Evolutionary conservation across 208 protist species (phyloP), one percentile per base, ranked within the genome.

Genomic region (Trypanosoma scelopori): DNA sequence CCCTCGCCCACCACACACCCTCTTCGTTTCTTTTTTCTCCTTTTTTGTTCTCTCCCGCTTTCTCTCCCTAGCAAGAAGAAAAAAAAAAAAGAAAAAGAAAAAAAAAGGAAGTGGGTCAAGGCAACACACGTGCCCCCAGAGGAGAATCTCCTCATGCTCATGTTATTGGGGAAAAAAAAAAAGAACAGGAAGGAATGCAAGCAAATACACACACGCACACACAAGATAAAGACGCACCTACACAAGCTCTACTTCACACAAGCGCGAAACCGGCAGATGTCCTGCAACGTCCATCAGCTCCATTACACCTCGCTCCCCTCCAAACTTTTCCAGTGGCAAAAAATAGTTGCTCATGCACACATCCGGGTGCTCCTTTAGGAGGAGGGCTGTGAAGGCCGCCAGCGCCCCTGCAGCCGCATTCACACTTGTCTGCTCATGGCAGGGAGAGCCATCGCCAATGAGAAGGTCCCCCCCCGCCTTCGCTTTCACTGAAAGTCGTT

Each of bases 291-390:
- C 23, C 46, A 56, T 49, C 42, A 79, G 22, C 13, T 74, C 50
- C 16, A 12, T 50, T 11, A 83, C 64, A 12, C 69, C 71, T 9
- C 43, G 28, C 42, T 72, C 69, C 20, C 3, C 42, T 12, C 62
- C 50, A 15, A 83, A 71, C 30, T 37, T 51, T 53, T 83, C 77
- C 12, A 60, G 12, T 0, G 62, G 66, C 6, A 83, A 45, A 56
- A 83, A 83, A 55, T 69, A 83, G 39, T 83, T 83, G 3, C 12
- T 55, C 15, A 22, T 49, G 23, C 61, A 64, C 53, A 23, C 28
- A 32, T 58, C 50, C 12, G 53, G 43, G 27, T 18, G 32, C 1
- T 43, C 48, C 27, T 63, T 63, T 11, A 68, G 42, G 20, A 65
- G 30, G 20, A 43, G 53, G 12, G 53, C 60, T 35, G 60, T 37